Percentiles rank a stretch among this genome's conserved stretches.
Evolutionary conservation across 371 early-diverging fungal genomes (phyloP).

Genomic region (Blakeslea trispora): DNA sequence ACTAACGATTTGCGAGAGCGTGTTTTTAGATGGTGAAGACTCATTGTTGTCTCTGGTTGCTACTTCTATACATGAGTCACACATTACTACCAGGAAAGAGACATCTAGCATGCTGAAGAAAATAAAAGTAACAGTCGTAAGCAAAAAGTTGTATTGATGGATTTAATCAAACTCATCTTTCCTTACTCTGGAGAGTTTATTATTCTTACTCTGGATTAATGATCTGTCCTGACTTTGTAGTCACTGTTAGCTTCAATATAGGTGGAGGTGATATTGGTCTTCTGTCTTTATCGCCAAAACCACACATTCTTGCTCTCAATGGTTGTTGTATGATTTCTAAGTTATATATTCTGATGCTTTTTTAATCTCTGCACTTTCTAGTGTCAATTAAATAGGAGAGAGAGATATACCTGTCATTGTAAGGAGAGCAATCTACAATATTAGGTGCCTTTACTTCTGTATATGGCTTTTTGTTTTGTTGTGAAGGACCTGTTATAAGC

Average conservation of each 20-base stretch:
- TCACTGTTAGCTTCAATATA: conserved; percentile 45
- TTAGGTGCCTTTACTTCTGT: background rate
- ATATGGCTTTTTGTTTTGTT: background rate
- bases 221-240: conserved; percentile 28
- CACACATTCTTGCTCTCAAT: conserved; percentile 82
- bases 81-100: conserved; percentile 61
- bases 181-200: background rate
- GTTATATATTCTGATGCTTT: conserved; percentile 18
- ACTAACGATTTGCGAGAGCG: conserved; percentile 12
- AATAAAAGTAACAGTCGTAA: background rate
- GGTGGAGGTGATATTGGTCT: conserved; percentile 64
- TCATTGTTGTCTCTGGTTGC: conserved; percentile 48
- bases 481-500: background rate
- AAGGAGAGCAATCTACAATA: background rate
- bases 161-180: background rate
- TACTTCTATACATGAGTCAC: conserved; percentile 60
- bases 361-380: too few species aligned
- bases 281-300: conserved; percentile 77
- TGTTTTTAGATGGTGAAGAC: conserved; percentile 20
- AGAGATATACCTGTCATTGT: background rate
- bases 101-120: conserved; percentile 51
- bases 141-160: background rate
- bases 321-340: conserved; percentile 69
- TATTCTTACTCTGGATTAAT: conserved; percentile 40
- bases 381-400: background rate